Percentiles rank a stretch among this genome's conserved stretches.
These are phyloP conservation scores for Coix lacrymajobi DNA, from an alignment of 176 grass and related monocot genomes.

Conservation along the genomic window DNA sequence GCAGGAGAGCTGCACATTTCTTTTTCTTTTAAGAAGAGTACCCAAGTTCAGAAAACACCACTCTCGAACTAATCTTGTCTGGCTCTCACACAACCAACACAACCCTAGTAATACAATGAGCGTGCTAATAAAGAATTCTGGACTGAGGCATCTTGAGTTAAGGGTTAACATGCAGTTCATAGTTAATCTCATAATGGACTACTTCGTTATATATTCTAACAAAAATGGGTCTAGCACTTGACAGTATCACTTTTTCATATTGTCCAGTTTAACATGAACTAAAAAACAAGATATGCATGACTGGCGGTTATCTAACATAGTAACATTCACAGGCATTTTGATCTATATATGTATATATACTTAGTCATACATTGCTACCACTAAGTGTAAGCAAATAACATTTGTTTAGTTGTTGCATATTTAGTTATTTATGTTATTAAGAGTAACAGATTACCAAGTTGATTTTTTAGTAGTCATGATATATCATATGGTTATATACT, in stretches of 20 bases:
- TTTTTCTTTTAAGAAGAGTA: neutral
- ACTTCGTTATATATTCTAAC: neutral
- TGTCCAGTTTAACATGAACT: slow-evolving; percentile 1
- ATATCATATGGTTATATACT: neutral
- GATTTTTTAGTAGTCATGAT: slow-evolving; percentile 5
- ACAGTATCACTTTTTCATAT: neutral
- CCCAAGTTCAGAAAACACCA: neutral
- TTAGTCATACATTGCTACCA: neutral
- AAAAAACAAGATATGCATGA: neutral
- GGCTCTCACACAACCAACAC: neutral
- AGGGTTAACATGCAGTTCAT: neutral
- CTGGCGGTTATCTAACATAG: neutral
- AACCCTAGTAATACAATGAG: neutral
- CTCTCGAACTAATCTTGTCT: neutral
- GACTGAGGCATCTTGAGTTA: neutral
- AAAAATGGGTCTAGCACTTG: neutral
- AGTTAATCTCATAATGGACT: slow-evolving; percentile 4
- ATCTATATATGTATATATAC: neutral
- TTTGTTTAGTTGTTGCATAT: neutral
- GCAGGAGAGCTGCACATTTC: neutral
- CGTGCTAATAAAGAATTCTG: neutral
- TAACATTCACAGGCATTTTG: neutral
- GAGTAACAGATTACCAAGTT: slow-evolving; percentile 5
- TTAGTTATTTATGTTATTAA: slow-evolving; percentile 13
- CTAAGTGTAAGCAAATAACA: neutral